Percentiles rank a stretch among this genome's conserved stretches.
Evolutionary conservation across 1,284 basidiomycete genomes (phyloP).

Genomic region (Heterobasidion parviporum): DNA sequence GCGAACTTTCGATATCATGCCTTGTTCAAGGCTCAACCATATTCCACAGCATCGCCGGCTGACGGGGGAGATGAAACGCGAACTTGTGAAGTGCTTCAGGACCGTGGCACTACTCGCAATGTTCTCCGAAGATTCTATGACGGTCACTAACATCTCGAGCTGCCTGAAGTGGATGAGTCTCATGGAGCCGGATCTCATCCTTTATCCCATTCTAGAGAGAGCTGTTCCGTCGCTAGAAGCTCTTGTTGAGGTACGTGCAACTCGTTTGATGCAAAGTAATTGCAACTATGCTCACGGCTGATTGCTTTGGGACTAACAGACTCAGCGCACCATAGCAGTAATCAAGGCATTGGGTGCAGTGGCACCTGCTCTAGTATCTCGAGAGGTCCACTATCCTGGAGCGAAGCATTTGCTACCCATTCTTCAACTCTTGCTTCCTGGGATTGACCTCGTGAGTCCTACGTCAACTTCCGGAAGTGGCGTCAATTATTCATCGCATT

Average conservation of each 20-base stretch:
- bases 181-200: slow-evolving; percentile 84
- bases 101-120: slow-evolving; percentile 83
- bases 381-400: slow-evolving; percentile 69
- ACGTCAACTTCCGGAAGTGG: neutral
- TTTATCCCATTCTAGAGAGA: slow-evolving; percentile 81
- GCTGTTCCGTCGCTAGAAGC: slow-evolving; percentile 84
- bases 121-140: slow-evolving; percentile 76
- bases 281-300: neutral
- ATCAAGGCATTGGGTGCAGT: slow-evolving; percentile 83
- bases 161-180: slow-evolving; percentile 69
- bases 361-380: slow-evolving; percentile 71
- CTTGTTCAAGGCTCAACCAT: slow-evolving; percentile 5
- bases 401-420: slow-evolving; percentile 81
- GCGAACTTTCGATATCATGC: neutral
- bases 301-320: slow-evolving; percentile 31
- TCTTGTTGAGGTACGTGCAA: slow-evolving; percentile 60
- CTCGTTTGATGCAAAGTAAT: neutral
- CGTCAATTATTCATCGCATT: neutral
- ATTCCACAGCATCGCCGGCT: slow-evolving; percentile 58
- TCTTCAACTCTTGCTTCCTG: slow-evolving; percentile 81
- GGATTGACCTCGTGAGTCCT: slow-evolving; percentile 64
- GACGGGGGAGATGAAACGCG: slow-evolving; percentile 74
- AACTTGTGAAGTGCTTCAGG: slow-evolving; percentile 78
- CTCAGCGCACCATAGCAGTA: slow-evolving; percentile 77
- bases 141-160: slow-evolving; percentile 59